These are phyloP conservation scores for Phytopythium chamaehyphon DNA, from an alignment of 352 stramenopile genomes.

Conservation along the genomic window DNA sequence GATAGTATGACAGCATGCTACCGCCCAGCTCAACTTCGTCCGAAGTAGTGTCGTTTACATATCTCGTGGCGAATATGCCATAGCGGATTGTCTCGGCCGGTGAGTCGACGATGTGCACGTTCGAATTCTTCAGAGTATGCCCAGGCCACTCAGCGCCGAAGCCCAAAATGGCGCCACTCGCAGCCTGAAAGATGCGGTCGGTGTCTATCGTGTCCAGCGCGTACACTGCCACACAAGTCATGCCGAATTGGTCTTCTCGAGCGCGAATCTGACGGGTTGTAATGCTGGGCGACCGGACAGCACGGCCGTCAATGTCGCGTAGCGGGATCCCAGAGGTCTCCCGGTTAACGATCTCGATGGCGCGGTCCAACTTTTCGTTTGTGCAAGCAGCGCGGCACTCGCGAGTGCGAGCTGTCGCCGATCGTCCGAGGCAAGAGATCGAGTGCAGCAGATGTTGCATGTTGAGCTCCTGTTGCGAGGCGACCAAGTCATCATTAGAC, in stretches of 20 bases:
- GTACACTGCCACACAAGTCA: constrained; percentile 12
- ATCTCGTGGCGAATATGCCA: constrained; percentile 1
- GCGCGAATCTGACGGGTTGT: constrained; percentile 29
- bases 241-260: constrained; percentile 13
- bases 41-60: constrained; percentile 1
- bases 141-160: constrained; percentile 7
- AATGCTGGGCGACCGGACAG: constrained; percentile 17
- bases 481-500: no score
- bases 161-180: constrained; percentile 3
- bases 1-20: constrained; percentile 10
- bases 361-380: constrained; percentile 30
- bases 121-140: constrained; percentile 6
- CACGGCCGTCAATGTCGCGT: no score
- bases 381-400: constrained; percentile 25
- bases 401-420: constrained; percentile 18
- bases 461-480: constrained; percentile 27
- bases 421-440: constrained; percentile 29
- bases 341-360: constrained; percentile 29
- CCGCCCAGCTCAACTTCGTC: constrained; percentile 7
- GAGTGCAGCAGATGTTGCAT: constrained; percentile 38
- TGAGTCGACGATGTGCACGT: constrained; percentile 1
- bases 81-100: constrained; percentile 7
- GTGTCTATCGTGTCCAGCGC: constrained; percentile 13
- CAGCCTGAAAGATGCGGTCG: constrained; percentile 8
- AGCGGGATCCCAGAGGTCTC: constrained; percentile 27